These are phyloP conservation scores for Paecilomyces sp. DNA, from an alignment of 2,329 filamentous ascomycete genomes.

Conservation along the genomic window DNA sequence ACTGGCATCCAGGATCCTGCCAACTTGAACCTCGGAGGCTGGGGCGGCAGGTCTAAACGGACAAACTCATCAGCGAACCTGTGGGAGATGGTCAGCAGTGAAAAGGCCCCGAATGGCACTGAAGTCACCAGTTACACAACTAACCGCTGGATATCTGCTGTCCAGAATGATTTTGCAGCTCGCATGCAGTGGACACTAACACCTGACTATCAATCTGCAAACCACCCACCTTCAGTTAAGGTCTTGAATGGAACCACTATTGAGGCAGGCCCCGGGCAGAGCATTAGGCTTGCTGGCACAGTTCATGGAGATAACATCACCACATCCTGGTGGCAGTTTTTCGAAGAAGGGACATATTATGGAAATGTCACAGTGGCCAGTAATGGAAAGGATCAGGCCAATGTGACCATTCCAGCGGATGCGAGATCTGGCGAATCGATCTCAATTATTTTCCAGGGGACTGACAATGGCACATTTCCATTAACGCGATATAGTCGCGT, in stretches of 20 bases:
- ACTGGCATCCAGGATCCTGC: neutral
- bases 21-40: neutral
- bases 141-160: slow-evolving; percentile 5
- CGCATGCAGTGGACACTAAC: slow-evolving; percentile 12
- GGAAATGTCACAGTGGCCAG: neutral
- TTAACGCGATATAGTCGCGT: neutral
- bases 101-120: neutral
- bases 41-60: neutral
- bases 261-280: neutral
- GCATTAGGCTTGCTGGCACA: neutral
- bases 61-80: neutral
- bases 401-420: neutral
- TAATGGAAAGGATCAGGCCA: neutral
- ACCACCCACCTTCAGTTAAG: slow-evolving; percentile 5
- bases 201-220: slow-evolving; percentile 3
- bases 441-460: neutral
- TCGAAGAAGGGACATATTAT: neutral
- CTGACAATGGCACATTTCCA: neutral
- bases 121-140: neutral
- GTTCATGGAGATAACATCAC: neutral
- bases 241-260: neutral
- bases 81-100: neutral
- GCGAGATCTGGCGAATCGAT: neutral
- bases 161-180: slow-evolving; percentile 11
- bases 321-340: neutral